Evolutionary conservation across 129 eudicot species (phyloP).

Genomic region (Tagetes patula): DNA sequence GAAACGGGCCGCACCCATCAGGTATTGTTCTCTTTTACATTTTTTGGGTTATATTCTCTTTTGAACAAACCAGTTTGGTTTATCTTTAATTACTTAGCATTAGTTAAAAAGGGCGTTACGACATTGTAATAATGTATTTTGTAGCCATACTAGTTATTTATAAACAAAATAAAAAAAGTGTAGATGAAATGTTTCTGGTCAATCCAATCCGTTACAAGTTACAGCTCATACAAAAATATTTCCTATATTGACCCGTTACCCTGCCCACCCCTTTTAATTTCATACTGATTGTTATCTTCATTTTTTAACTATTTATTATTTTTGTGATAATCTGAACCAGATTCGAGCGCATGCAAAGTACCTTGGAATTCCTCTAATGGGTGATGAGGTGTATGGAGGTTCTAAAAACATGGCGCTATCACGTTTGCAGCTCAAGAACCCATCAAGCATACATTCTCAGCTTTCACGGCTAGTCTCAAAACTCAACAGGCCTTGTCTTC

Average conservation of each 20-base stretch:
- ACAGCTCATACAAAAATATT: neutral
- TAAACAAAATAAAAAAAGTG: neutral
- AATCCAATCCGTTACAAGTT: neutral
- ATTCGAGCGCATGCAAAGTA: conserved; percentile 95
- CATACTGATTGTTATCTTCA: neutral
- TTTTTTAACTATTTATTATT: neutral
- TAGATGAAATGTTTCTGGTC: neutral
- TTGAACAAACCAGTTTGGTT: neutral
- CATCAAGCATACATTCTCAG: conserved; percentile 45
- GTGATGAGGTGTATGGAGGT: conserved; percentile 96
- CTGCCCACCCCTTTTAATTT: neutral
- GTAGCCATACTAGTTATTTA: neutral
- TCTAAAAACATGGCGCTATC: conserved; percentile 77
- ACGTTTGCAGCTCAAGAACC: conserved; percentile 58
- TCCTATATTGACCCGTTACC: neutral
- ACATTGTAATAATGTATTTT: neutral
- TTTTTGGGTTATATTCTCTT: neutral
- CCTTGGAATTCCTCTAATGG: conserved; percentile 78
- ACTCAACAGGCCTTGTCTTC: conserved; percentile 84
- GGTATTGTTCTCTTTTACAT: conserved; percentile 40
- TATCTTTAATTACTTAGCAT: neutral
- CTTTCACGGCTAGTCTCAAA: conserved; percentile 53
- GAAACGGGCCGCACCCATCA: conserved; percentile 98
- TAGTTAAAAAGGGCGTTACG: conserved; percentile 2
- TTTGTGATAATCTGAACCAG: conserved; percentile 36